Conservation (phyloP, 208 protist species). For the Naegleria fowleri region DNA sequence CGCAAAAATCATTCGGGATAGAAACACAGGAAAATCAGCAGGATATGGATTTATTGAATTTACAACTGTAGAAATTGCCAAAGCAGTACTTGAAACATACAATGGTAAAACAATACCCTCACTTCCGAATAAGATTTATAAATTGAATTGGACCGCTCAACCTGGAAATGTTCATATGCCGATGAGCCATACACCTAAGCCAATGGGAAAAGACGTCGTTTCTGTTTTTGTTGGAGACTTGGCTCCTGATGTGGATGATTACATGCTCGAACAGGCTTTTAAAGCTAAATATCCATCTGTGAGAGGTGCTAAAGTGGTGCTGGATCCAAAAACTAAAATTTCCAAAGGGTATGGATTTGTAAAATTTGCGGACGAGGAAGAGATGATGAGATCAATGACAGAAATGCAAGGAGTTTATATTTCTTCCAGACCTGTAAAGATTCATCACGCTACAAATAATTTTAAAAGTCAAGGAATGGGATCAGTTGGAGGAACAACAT, state of each 20-base stretch:
- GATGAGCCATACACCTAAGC: not conserved
- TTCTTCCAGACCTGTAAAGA: constrained; percentile 9
- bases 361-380: constrained; percentile 5
- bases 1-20: constrained; percentile 18
- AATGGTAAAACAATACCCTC: not conserved
- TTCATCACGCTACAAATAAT: not conserved
- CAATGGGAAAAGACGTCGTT: not conserved
- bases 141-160: constrained; percentile 13
- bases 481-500: not conserved
- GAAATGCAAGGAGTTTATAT: constrained; percentile 14
- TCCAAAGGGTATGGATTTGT: constrained; percentile 22
- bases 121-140: constrained; percentile 16
- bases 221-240: constrained; percentile 30
- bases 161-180: not conserved
- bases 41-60: constrained; percentile 30
- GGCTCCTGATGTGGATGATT: constrained; percentile 8
- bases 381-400: not conserved
- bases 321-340: not conserved
- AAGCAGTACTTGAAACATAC: not conserved
- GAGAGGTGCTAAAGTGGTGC: not conserved
- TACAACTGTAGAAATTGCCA: not conserved
- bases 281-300: not conserved
- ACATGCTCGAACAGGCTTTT: not conserved
- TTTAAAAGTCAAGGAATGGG: not conserved
- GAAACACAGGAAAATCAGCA: not conserved